These are phyloP conservation scores for Arctium minus DNA, from an alignment of 129 eudicot species.

Conservation along the genomic window DNA sequence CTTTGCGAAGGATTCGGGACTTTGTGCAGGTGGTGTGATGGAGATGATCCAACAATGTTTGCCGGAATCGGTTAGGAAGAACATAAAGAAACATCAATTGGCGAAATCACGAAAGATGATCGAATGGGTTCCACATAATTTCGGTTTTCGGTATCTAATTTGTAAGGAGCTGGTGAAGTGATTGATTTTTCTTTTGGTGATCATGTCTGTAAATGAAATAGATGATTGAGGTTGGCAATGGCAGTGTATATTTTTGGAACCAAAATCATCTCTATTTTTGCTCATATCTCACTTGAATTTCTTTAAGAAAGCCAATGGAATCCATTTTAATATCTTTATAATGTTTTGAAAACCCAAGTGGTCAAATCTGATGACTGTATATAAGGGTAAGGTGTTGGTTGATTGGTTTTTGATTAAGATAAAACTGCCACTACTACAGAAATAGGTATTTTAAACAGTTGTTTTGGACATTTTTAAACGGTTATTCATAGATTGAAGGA, in stretches of 20 bases:
- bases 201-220: conserved; percentile 34
- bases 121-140: conserved; percentile 83
- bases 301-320: neutral
- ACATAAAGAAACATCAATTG: conserved; percentile 63
- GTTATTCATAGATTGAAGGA: too few species aligned
- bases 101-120: conserved; percentile 65
- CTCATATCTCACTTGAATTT: neutral
- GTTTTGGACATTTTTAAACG: too few species aligned
- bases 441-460: too few species aligned
- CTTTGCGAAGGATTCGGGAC: conserved; percentile 75
- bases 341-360: too few species aligned
- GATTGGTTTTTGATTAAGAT: too few species aligned
- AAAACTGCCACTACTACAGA: too few species aligned
- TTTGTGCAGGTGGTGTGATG: conserved; percentile 59
- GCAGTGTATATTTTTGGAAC: conserved; percentile 7
- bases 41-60: conserved; percentile 80
- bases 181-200: conserved; percentile 3
- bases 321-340: too few species aligned
- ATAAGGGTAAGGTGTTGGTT: too few species aligned
- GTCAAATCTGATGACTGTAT: too few species aligned
- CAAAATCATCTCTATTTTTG: neutral
- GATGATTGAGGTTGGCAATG: conserved; percentile 5
- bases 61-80: conserved; percentile 73
- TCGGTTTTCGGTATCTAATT: conserved; percentile 83
- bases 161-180: conserved; percentile 77